phyloP scores from a whole-genome alignment of 352 stramenopile species.

The Phytophthora hybrid region DNA sequence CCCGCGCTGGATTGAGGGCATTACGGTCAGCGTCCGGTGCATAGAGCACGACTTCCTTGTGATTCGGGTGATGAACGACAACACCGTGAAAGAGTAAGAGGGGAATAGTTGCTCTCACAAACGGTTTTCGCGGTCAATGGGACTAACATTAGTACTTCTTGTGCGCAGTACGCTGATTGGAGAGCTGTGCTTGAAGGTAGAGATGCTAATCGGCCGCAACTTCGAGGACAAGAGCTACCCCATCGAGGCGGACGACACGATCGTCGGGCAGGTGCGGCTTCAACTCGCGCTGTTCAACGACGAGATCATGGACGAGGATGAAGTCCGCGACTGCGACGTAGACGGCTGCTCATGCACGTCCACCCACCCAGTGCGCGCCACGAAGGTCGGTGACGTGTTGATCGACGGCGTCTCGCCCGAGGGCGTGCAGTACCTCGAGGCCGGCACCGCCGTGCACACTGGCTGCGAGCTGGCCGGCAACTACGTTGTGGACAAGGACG shows the following conservation, averaged over 20 bases:
- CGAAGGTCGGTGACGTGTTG: slow-evolving; percentile 77
- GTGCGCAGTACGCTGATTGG: slow-evolving; percentile 67
- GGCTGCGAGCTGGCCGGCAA: slow-evolving; percentile 71
- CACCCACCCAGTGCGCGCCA: slow-evolving; percentile 59
- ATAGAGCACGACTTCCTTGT: slow-evolving; percentile 86
- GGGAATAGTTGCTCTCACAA: neutral
- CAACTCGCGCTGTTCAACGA: slow-evolving; percentile 84
- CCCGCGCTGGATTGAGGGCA: slow-evolving; percentile 75
- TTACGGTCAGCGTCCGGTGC: slow-evolving; percentile 67
- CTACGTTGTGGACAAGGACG: slow-evolving; percentile 83
- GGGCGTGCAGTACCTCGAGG: slow-evolving; percentile 76
- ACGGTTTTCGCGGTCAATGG: neutral
- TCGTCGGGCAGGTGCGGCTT: slow-evolving; percentile 76
- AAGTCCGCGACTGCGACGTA: slow-evolving; percentile 64
- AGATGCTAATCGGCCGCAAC: slow-evolving; percentile 67
- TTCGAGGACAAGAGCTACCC: slow-evolving; percentile 83
- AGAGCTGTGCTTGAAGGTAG: slow-evolving; percentile 71
- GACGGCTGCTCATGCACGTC: slow-evolving; percentile 76
- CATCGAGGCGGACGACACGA: slow-evolving; percentile 78
- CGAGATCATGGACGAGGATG: slow-evolving; percentile 74
- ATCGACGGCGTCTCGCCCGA: slow-evolving; percentile 79
- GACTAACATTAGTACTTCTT: neutral
- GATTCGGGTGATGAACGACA: slow-evolving; percentile 85
- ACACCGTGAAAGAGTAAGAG: slow-evolving; percentile 77
- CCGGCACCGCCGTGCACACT: slow-evolving; percentile 69